Conservation (phyloP, 2,329 filamentous ascomycete species). For the Coniella lustricola region DNA sequence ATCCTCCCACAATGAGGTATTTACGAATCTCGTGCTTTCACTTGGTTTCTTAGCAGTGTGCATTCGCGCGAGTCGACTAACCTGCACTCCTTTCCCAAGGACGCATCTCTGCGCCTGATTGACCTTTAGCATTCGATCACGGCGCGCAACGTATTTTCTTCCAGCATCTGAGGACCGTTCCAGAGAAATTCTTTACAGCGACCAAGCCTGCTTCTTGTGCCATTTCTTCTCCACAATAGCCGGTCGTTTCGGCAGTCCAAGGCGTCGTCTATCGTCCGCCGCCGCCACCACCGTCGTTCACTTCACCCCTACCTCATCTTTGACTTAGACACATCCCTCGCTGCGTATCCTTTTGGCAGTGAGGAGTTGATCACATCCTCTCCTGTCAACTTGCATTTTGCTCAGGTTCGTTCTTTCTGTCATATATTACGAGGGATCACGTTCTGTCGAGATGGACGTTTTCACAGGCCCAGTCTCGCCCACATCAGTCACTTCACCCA, state of each 20-base stretch:
- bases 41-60: not conserved
- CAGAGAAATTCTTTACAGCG: too few relatives aligned
- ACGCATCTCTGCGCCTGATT: not conserved
- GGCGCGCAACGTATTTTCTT: too few relatives aligned
- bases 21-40: too few relatives aligned
- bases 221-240: too few relatives aligned
- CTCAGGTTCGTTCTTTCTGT: too few relatives aligned
- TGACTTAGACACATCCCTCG: not conserved
- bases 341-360: not conserved
- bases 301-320: not conserved
- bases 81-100: not conserved
- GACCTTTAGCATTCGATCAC: not conserved
- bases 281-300: not conserved
- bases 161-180: too few relatives aligned
- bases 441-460: too few relatives aligned
- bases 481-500: too few relatives aligned
- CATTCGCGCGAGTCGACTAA: slow-evolving; percentile 3
- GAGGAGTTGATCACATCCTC: not conserved
- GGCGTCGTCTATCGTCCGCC: not conserved
- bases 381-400: not conserved
- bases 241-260: too few relatives aligned
- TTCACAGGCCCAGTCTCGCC: too few relatives aligned
- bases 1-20: not conserved
- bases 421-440: too few relatives aligned
- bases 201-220: too few relatives aligned